These are phyloP conservation scores for Acanthamoeba rhysodes DNA, from an alignment of 208 protist species.

Conservation along the genomic window DNA sequence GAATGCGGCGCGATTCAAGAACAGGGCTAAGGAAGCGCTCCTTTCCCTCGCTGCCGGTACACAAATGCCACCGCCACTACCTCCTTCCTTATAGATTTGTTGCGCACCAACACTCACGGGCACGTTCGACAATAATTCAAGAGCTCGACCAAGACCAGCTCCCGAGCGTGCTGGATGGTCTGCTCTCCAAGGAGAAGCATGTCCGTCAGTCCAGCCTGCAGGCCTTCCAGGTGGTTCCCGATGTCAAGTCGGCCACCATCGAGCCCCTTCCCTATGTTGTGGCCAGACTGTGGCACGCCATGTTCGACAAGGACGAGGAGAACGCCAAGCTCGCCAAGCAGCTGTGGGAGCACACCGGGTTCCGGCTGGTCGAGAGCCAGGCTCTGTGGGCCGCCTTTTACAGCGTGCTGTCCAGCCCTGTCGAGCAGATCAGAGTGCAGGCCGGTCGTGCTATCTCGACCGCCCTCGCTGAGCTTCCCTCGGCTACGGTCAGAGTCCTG, in stretches of 20 bases:
- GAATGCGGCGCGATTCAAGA: constrained; percentile 56
- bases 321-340: constrained; percentile 26
- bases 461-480: constrained; percentile 27
- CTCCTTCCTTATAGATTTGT: background rate
- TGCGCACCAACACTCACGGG: background rate
- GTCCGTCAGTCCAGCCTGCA: constrained; percentile 59
- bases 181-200: constrained; percentile 66
- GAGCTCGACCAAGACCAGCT: constrained; percentile 60
- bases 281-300: constrained; percentile 42
- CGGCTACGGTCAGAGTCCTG: background rate
- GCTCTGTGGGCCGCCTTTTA: constrained; percentile 32
- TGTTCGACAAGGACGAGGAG: constrained; percentile 66
- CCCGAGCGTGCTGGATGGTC: constrained; percentile 22
- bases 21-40: constrained; percentile 69
- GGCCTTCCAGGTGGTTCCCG: constrained; percentile 46
- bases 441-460: constrained; percentile 62
- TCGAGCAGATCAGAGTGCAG: constrained; percentile 17
- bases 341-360: constrained; percentile 29
- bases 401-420: constrained; percentile 16
- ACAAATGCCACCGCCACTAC: background rate
- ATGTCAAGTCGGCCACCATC: background rate
- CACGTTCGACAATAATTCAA: background rate
- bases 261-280: background rate
- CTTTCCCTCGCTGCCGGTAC: constrained; percentile 51
- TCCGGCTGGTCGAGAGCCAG: background rate